These are phyloP conservation scores for Fusarium cicatricum DNA, from an alignment of 2,329 filamentous ascomycete genomes.

Conservation along the genomic window DNA sequence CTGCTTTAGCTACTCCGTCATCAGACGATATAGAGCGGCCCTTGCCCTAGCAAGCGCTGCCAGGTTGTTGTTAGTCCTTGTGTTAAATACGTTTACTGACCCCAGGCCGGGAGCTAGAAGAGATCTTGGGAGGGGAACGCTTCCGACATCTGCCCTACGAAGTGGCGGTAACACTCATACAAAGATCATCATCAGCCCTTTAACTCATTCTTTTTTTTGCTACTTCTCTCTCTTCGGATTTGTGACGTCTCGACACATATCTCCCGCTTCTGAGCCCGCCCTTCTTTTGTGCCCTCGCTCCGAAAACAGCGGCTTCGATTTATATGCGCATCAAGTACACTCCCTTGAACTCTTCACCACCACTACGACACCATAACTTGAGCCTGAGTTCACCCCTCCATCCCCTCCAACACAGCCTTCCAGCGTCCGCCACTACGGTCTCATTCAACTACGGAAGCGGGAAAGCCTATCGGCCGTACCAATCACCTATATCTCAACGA, in stretches of 20 bases:
- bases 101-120: conserved; percentile 41
- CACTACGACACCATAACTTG: conserved; percentile 34
- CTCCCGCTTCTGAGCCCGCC: conserved; percentile 26
- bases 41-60: conserved; percentile 36
- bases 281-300: conserved; percentile 31
- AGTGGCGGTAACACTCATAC: conserved; percentile 33
- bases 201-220: conserved; percentile 34
- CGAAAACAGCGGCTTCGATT: conserved; percentile 24
- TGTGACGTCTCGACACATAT: conserved; percentile 22
- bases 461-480: conserved; percentile 40
- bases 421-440: conserved; percentile 35
- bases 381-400: conserved; percentile 29
- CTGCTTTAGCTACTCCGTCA: conserved; percentile 42
- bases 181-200: conserved; percentile 37
- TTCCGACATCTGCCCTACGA: conserved; percentile 34
- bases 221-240: conserved; percentile 12
- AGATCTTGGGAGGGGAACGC: conserved; percentile 37
- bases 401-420: conserved; percentile 32
- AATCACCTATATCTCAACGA: conserved; percentile 35
- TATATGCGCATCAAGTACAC: conserved; percentile 33
- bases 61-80: conserved; percentile 41
- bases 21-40: conserved; percentile 43
- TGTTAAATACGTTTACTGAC: conserved; percentile 43
- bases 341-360: conserved; percentile 37
- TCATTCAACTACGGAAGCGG: conserved; percentile 41